A percentile compares a stretch with the other conserved stretches of the same genome.
phyloP scores from a whole-genome alignment of 768 basidiomycete species.

The Leccinum subtestaceum region DNA sequence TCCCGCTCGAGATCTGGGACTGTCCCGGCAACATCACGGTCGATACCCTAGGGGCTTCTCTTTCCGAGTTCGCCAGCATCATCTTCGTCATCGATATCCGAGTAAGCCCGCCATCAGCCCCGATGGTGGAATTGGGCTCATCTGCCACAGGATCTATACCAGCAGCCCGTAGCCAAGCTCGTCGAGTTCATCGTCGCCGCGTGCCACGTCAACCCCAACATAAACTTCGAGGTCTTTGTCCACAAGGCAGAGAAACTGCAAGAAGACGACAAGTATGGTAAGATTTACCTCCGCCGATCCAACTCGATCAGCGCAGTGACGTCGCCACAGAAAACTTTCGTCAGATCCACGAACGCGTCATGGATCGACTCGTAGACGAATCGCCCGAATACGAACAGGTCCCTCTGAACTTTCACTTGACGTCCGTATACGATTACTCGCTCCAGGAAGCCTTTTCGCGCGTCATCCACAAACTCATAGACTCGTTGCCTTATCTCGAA shows the following conservation, averaged over 20 bases:
- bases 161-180: conserved; percentile 78
- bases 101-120: conserved; percentile 40
- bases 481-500: conserved; percentile 82
- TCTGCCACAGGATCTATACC: conserved; percentile 66
- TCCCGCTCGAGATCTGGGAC: conserved; percentile 94
- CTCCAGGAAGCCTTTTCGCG: conserved; percentile 90
- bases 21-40: conserved; percentile 84
- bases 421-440: conserved; percentile 90
- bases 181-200: conserved; percentile 79
- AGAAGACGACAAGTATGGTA: conserved; percentile 90
- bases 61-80: conserved; percentile 79
- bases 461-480: conserved; percentile 83
- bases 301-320: neutral
- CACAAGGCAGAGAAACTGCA: conserved; percentile 92
- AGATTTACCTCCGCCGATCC: conserved; percentile 18
- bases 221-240: conserved; percentile 88
- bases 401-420: conserved; percentile 84
- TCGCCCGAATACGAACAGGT: conserved; percentile 75
- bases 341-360: conserved; percentile 84
- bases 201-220: conserved; percentile 68
- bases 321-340: conserved; percentile 76
- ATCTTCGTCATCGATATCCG: conserved; percentile 96
- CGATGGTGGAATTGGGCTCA: conserved; percentile 2
- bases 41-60: conserved; percentile 70
- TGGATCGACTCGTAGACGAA: conserved; percentile 77